A percentile compares a stretch with the other conserved stretches of the same genome.
Conservation (phyloP, 352 stramenopile genomes). For the Phytophthora rubi region DNA sequence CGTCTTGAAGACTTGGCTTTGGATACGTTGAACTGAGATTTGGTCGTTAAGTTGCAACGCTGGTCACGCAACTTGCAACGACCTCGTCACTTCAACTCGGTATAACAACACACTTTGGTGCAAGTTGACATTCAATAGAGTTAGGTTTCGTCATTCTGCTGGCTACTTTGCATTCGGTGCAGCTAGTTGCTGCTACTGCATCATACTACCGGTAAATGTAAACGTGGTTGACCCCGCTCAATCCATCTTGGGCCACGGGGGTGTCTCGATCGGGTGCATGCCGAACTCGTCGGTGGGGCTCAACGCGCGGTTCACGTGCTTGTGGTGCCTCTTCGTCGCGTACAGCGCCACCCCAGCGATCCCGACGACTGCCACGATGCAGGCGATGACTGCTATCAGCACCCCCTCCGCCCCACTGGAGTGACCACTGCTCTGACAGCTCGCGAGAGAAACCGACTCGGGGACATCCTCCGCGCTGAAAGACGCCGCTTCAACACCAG, state of each 20-base stretch:
- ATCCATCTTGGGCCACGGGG: slow-evolving; percentile 21
- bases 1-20: neutral
- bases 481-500: slow-evolving; percentile 2
- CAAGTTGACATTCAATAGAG: slow-evolving; percentile 17
- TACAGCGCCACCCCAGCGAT: slow-evolving; percentile 30
- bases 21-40: neutral
- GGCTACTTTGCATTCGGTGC: slow-evolving; percentile 9
- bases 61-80: neutral
- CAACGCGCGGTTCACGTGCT: neutral
- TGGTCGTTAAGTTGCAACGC: neutral
- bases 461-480: slow-evolving; percentile 3
- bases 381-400: slow-evolving; percentile 29
- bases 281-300: slow-evolving; percentile 23
- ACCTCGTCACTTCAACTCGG: too few species aligned
- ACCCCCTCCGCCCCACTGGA: slow-evolving; percentile 4
- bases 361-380: slow-evolving; percentile 22
- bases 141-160: slow-evolving; percentile 11
- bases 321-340: slow-evolving; percentile 22
- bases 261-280: slow-evolving; percentile 34
- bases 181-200: slow-evolving; percentile 4
- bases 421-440: slow-evolving; percentile 1
- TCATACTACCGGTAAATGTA: neutral
- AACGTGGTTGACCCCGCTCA: neutral
- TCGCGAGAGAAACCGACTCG: slow-evolving; percentile 12
- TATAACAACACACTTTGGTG: neutral